Percentiles rank a stretch among this genome's conserved stretches.
These are phyloP conservation scores for Ettlia oleoabundans DNA, from an alignment of 139 green algal species.

Conservation along the genomic window DNA sequence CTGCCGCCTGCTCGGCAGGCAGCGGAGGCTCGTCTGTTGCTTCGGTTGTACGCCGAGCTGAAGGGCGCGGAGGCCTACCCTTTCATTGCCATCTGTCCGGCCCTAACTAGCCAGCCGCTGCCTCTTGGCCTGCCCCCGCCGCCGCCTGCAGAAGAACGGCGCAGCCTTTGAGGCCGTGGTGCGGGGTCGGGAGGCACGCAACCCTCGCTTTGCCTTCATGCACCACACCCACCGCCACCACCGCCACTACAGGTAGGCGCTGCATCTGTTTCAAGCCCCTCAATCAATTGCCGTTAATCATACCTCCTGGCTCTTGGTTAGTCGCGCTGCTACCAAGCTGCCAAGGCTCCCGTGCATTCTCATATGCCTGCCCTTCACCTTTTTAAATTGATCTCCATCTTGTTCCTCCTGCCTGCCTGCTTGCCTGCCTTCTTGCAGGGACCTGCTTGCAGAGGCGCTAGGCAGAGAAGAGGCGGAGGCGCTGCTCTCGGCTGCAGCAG, in stretches of 20 bases:
- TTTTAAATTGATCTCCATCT: too few species aligned
- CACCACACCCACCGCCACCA: constrained; percentile 56
- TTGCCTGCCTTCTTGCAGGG: background rate
- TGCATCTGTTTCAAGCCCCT: background rate
- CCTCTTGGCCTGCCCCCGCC: background rate
- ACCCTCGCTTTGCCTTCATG: constrained; percentile 73
- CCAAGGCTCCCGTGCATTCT: too few species aligned
- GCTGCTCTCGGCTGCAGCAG: constrained; percentile 1
- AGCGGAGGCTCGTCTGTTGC: too few species aligned
- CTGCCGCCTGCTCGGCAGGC: too few species aligned
- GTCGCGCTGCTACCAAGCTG: too few species aligned
- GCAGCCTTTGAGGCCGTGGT: constrained; percentile 57
- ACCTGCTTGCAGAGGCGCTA: background rate
- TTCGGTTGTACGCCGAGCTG: too few species aligned
- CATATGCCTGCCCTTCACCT: too few species aligned
- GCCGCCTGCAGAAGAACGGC: constrained; percentile 50
- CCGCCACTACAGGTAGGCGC: constrained; percentile 49
- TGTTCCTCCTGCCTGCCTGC: background rate
- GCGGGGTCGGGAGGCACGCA: constrained; percentile 57
- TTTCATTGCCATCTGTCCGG: background rate
- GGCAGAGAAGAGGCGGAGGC: background rate
- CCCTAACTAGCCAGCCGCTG: background rate
- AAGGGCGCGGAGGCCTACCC: too few species aligned
- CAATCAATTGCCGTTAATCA: too few species aligned
- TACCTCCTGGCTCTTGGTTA: too few species aligned